Base-by-base conservation (phyloP, 163 green algal genomes). In the Dunaliella salina region DNA sequence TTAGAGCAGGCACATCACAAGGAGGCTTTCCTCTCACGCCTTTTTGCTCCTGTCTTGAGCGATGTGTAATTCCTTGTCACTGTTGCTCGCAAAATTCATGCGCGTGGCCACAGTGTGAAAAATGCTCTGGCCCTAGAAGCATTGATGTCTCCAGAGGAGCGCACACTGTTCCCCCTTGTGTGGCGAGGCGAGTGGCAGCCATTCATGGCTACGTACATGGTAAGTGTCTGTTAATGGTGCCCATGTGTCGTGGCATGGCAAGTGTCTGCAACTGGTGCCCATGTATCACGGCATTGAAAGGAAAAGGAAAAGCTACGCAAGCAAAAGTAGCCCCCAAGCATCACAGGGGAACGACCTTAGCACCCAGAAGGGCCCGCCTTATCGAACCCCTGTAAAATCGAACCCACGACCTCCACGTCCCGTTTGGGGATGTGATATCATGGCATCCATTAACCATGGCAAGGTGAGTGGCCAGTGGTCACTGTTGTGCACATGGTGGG, bases 101-200 rank as follows among this genome's bases (percentile, higher is more conserved):
- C 22, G n/a, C n/a, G 33, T 57, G 15, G 1, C 11, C 45, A 32
- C 83, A 86, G 83, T 40, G 26, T 59, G 0, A 33, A 46, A 25
- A 78, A 72, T 50, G 59, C 83, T 45, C 11, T 86, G 83, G 67
- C 30, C n/a, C 83, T 86, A 20, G 50, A 86, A 67, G 30, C 83
- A 32, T 11, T 35, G 20, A 25, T 86, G 30, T 22, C 22, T 30
- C 13, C 83, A n/a, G 83, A 86, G 4, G 83, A 86, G 83, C 59
- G 59, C 3, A n/a, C 30, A 1, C n/a, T 67, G n/a, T 86, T 86
- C 83, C 59, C 83, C 24, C 35, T 86, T 33, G 83, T 86, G 83
- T 86, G 83, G 83, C 46, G 57, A 24, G 83, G 83, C 24, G 83
- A 86, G 13, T 86, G 83, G 83, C 25, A 63, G 22, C n/a, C 30